Conservation (phyloP, 805 yeast species). For the Kodamaea restingae region DNA sequence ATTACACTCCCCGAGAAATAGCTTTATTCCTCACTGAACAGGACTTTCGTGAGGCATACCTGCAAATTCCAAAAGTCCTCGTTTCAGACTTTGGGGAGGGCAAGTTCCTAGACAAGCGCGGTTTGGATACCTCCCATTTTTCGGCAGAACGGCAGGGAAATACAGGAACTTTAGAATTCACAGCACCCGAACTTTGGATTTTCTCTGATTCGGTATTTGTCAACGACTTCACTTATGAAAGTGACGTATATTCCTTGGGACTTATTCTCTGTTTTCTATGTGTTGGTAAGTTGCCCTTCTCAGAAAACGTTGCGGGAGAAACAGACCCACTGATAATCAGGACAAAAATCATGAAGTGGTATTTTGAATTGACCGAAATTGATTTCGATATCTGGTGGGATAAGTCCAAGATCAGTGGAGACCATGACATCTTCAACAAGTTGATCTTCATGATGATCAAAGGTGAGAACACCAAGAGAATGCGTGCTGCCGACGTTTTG, state of each 20-base stretch:
- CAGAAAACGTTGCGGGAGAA: slow-evolving; percentile 15
- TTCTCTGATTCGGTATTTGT: slow-evolving; percentile 30
- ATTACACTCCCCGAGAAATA: slow-evolving; percentile 15
- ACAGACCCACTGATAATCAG: slow-evolving; percentile 29
- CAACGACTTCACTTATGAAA: slow-evolving; percentile 61
- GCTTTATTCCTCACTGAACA: not conserved
- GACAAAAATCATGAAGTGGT: slow-evolving; percentile 29
- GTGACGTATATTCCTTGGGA: slow-evolving; percentile 82
- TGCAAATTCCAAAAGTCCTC: slow-evolving; percentile 58
- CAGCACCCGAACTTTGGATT: slow-evolving; percentile 76
- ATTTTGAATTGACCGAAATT: slow-evolving; percentile 16
- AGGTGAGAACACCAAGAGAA: slow-evolving; percentile 16
- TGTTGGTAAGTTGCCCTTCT: slow-evolving; percentile 64
- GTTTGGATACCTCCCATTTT: slow-evolving; percentile 16
- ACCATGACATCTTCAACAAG: slow-evolving; percentile 11
- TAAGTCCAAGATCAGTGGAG: not conserved
- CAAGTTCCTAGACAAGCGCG: slow-evolving; percentile 58
- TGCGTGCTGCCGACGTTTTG: slow-evolving; percentile 17
- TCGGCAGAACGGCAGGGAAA: slow-evolving; percentile 57
- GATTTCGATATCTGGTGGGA: slow-evolving; percentile 27
- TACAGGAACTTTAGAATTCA: slow-evolving; percentile 84
- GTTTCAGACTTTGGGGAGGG: slow-evolving; percentile 93
- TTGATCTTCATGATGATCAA: slow-evolving; percentile 31
- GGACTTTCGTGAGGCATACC: slow-evolving; percentile 14
- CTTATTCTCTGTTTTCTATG: slow-evolving; percentile 75